phyloP scores from a whole-genome alignment of 176 grass and related monocot species.

The Melocanna baccifera region DNA sequence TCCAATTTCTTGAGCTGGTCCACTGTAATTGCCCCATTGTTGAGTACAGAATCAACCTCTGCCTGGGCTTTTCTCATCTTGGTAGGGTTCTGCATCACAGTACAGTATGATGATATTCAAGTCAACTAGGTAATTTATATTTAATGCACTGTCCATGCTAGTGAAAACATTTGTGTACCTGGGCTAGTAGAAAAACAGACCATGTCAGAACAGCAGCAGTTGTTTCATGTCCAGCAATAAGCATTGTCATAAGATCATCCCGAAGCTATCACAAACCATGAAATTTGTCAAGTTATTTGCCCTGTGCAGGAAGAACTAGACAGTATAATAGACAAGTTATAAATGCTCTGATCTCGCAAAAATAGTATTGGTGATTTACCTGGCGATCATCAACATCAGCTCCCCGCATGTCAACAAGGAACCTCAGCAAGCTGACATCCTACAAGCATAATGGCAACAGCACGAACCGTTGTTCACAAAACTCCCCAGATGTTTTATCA shows the following conservation, averaged over 20 bases:
- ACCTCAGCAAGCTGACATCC: slow-evolving; percentile 90
- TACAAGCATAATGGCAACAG: slow-evolving; percentile 36
- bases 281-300: slow-evolving; percentile 20
- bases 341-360: background rate
- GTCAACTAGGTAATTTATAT: background rate
- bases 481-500: background rate
- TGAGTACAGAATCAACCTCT: slow-evolving; percentile 84
- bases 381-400: slow-evolving; percentile 91
- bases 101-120: background rate
- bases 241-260: slow-evolving; percentile 99
- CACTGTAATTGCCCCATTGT: slow-evolving; percentile 45
- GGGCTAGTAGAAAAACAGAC: slow-evolving; percentile 81
- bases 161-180: slow-evolving; percentile 45
- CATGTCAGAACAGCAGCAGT: slow-evolving; percentile 96
- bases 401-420: slow-evolving; percentile 97
- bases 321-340: background rate
- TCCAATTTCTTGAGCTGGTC: slow-evolving; percentile 70
- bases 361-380: slow-evolving; percentile 39
- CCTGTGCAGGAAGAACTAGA: slow-evolving; percentile 6
- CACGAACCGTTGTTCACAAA: background rate
- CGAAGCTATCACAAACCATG: slow-evolving; percentile 60
- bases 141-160: background rate
- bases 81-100: slow-evolving; percentile 62
- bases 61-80: slow-evolving; percentile 95
- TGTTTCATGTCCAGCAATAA: slow-evolving; percentile 99